Evolutionary conservation across 768 basidiomycete genomes (phyloP).

Genomic region (Hypsizygus marmoreus): DNA sequence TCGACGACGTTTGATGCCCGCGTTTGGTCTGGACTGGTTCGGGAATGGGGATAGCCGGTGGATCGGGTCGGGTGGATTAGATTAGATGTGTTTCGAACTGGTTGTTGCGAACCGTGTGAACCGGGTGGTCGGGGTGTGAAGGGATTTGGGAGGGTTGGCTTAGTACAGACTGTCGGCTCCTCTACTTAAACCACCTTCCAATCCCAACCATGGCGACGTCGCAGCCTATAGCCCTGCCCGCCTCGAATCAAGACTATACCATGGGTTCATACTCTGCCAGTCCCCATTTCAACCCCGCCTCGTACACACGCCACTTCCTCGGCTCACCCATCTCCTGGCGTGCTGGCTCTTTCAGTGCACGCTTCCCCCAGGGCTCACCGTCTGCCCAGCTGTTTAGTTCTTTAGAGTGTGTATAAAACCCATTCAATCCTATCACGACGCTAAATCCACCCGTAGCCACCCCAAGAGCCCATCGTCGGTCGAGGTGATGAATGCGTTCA

Average conservation of each 20-base stretch:
- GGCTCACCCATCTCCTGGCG: conserved; percentile 77
- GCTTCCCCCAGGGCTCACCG: conserved; percentile 64
- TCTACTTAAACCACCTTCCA: conserved; percentile 13
- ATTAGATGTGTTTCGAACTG: too few relatives aligned
- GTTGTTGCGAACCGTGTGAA: too few relatives aligned
- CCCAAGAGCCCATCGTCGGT: conserved; percentile 49
- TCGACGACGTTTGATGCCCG: too few relatives aligned
- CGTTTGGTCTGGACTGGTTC: too few relatives aligned
- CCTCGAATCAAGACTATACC: conserved; percentile 28
- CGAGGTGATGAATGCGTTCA: conserved; percentile 69
- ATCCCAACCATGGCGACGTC: conserved; percentile 26
- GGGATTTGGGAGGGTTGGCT: too few relatives aligned
- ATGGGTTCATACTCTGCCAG: conserved; percentile 56
- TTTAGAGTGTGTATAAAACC: conserved; percentile 59
- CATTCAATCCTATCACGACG: background rate
- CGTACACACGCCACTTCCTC: conserved; percentile 67
- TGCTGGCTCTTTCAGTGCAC: conserved; percentile 62
- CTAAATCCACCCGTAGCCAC: conserved; percentile 18
- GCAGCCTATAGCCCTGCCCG: conserved; percentile 51
- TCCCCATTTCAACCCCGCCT: conserved; percentile 62
- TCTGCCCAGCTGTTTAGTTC: conserved; percentile 63
- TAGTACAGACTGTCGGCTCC: too few relatives aligned
- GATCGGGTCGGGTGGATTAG: too few relatives aligned
- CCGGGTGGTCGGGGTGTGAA: too few relatives aligned
- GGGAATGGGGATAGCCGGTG: too few relatives aligned